Conservation (phyloP, 225 moss, liverwort and hornwort genomes). For the Lunularia cruciata region DNA sequence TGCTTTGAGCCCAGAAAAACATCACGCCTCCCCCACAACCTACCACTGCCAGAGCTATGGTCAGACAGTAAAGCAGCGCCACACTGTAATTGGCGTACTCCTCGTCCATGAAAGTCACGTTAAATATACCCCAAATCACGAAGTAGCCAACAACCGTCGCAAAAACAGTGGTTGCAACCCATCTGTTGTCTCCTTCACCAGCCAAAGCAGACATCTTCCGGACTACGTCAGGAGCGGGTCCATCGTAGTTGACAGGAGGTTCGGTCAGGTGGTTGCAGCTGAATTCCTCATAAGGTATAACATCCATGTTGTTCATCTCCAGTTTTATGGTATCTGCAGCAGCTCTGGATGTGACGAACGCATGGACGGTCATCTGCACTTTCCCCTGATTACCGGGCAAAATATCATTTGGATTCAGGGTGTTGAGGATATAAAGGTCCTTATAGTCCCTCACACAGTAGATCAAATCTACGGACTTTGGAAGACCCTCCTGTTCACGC, state of each 20-base stretch:
- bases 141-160: conserved; percentile 13
- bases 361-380: conserved; percentile 6
- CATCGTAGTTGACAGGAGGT: neutral
- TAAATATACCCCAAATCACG: conserved; percentile 8
- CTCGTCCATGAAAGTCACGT: neutral
- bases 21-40: conserved; percentile 8
- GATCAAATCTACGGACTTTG: conserved; percentile 46
- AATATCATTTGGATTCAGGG: conserved; percentile 15
- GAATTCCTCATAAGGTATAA: neutral
- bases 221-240: neutral
- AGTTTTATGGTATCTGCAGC: neutral
- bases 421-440: conserved; percentile 23
- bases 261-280: neutral
- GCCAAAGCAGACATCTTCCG: conserved; percentile 19
- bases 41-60: neutral
- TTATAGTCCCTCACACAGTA: conserved; percentile 37
- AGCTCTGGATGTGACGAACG: conserved; percentile 17
- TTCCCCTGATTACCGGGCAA: conserved; percentile 19
- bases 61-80: neutral
- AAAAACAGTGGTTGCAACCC: conserved; percentile 11
- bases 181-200: conserved; percentile 18
- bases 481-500: conserved; percentile 27
- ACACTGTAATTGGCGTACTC: neutral
- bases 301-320: neutral
- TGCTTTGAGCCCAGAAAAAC: conserved; percentile 10